Evolutionary conservation across 441 rosid genomes (phyloP).

Genomic region (Pelargonium australe): DNA sequence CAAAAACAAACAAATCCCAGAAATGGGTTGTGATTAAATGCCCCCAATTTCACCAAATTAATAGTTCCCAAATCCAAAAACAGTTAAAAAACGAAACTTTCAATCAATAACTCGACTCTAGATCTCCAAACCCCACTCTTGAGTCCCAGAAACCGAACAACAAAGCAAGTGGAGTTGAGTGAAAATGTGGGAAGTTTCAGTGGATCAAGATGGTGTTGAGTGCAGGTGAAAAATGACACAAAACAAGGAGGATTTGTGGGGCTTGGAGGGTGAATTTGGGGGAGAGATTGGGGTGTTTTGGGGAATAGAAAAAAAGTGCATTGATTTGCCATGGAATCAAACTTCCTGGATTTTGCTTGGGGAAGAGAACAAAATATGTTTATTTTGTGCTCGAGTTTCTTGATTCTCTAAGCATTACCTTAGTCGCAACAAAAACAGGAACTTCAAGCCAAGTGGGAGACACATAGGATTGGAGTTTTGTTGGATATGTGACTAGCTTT

Average conservation of each 20-base stretch:
- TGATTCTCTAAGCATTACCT: neutral
- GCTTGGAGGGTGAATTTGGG: neutral
- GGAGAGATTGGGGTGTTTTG: constrained; percentile 3
- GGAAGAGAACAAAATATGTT: neutral
- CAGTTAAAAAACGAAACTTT: neutral
- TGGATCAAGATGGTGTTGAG: neutral
- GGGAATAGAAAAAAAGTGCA: neutral
- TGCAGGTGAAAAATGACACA: neutral
- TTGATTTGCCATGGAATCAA: constrained; percentile 1
- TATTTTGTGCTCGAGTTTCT: neutral
- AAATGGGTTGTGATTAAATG: neutral
- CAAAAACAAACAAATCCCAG: neutral
- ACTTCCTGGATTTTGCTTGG: neutral
- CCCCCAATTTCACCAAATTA: neutral
- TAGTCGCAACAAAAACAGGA: neutral
- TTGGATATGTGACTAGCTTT: neutral
- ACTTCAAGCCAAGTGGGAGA: neutral
- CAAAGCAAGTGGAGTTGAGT: neutral
- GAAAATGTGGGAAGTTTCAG: neutral
- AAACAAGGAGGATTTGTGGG: neutral
- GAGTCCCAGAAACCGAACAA: too few relatives aligned
- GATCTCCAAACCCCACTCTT: neutral
- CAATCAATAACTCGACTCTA: neutral
- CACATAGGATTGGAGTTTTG: neutral
- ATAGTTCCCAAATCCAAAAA: neutral